Evolutionary conservation across 306 rosid genomes (phyloP), one percentile per base, ranked within the genome.

Genomic region (Cucumis cinereus): DNA sequence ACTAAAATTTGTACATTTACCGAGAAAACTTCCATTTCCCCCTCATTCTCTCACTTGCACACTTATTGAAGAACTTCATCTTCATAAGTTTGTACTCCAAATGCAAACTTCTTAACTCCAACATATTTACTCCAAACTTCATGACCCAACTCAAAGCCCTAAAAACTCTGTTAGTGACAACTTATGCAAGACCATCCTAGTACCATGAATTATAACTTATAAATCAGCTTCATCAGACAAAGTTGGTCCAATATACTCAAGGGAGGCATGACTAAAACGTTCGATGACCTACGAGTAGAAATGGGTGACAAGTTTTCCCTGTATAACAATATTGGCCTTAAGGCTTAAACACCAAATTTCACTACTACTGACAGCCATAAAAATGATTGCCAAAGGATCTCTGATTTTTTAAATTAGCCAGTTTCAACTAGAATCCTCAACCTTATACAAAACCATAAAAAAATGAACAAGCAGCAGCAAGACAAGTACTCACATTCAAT

Each of bases 401-500:
- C 56, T 43, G 36, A 69, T 24, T 15, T 45, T 49, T 49, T 24
- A 71, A 47, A 71, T 47, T 9, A 71, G 58, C 49, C 12, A 36
- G 10, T 38, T 36, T 64, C 49, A 35, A 17, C 26, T n/a, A 35
- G 24, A 36, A 63, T 38, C 55, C 57, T 19, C 22, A 53, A 53
- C 10, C 55, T 5, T 43, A 10, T 36, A 38, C 60, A 16, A 5
- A n/a, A 26, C 26, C 47, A 40, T 8, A 17, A 33, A 60, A 22
- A 24, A 28, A 1, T 8, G 47, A 63, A 38, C 57, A 54, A 68
- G 4, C 52, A 40, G 45, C 54, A 60, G 33, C 33, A 14, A 72
- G 5, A 24, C 12, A 38, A 26, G 50, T 6, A 82, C 96, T n/a
- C 84, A 89, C 97, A 78, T 86, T 89, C 96, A 62, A 83, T 76